Percentiles rank a stretch among this genome's conserved stretches.
These are phyloP conservation scores for Pseudogymnoascus sp. DNA, from an alignment of 2,329 filamentous ascomycete species.

Conservation along the genomic window DNA sequence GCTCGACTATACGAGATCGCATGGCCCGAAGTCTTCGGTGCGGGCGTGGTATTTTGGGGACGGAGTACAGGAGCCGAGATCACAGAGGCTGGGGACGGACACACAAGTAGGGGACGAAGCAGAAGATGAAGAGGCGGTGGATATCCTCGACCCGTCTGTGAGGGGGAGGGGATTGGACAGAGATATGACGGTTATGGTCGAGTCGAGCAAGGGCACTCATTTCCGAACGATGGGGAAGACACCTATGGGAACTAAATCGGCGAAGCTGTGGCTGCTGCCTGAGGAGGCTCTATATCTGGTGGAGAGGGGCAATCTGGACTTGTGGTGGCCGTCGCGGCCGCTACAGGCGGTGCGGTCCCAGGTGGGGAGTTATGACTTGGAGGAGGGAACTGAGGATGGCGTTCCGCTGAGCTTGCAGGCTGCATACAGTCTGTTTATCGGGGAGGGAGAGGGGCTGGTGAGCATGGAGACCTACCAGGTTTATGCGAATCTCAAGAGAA, in stretches of 20 bases:
- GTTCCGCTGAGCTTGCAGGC: slow-evolving; percentile 87
- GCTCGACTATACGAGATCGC: slow-evolving; percentile 66
- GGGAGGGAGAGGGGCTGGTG: slow-evolving; percentile 56
- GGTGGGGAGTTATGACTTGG: slow-evolving; percentile 17
- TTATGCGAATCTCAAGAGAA: slow-evolving; percentile 73
- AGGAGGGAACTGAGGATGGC: slow-evolving; percentile 50
- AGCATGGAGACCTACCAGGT: slow-evolving; percentile 78
- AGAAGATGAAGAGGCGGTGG: slow-evolving; percentile 15
- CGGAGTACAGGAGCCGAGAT: slow-evolving; percentile 22
- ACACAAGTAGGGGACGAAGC: slow-evolving; percentile 10
- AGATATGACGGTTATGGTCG: slow-evolving; percentile 53
- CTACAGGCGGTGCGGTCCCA: slow-evolving; percentile 36
- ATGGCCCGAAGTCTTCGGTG: slow-evolving; percentile 56
- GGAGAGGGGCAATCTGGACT: slow-evolving; percentile 78
- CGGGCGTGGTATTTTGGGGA: slow-evolving; percentile 69
- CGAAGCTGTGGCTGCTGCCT: slow-evolving; percentile 72
- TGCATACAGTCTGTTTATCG: slow-evolving; percentile 78
- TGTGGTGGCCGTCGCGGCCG: slow-evolving; percentile 66
- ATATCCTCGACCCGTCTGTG: slow-evolving; percentile 30
- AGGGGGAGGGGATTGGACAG: slow-evolving; percentile 56
- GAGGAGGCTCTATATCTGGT: slow-evolving; percentile 88
- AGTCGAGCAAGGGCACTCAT: slow-evolving; percentile 62
- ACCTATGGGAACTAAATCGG: slow-evolving; percentile 46
- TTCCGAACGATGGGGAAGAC: slow-evolving; percentile 69
- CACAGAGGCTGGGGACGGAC: slow-evolving; percentile 10